Percentiles rank a stretch among this genome's conserved stretches.
phyloP scores from a whole-genome alignment of 306 rosid species.

The Malus sieversii region DNA sequence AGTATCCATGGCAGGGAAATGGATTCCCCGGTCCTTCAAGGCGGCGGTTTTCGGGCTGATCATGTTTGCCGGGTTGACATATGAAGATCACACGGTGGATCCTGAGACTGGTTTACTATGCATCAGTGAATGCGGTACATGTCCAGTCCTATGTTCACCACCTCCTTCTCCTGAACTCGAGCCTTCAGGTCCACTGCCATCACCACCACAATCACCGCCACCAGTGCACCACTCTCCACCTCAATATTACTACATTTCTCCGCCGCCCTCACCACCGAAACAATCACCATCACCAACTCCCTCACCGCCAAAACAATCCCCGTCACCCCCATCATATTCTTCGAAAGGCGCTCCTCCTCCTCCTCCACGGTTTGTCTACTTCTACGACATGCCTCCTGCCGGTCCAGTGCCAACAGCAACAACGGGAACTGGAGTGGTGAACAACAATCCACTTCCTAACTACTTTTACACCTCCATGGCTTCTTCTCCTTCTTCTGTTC shows the following conservation, averaged over 20 bases:
- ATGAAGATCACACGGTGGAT: constrained; percentile 21
- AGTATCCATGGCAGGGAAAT: constrained; percentile 6
- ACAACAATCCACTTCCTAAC: constrained; percentile 48
- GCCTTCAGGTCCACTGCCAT: constrained; percentile 30
- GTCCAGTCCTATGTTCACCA: constrained; percentile 68
- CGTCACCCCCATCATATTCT: constrained; percentile 23
- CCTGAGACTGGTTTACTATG: constrained; percentile 39
- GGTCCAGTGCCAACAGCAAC: constrained; percentile 32
- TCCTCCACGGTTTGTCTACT: constrained; percentile 37
- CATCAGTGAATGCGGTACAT: constrained; percentile 66
- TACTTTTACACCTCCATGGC: constrained; percentile 46
- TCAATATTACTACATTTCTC: constrained; percentile 2
- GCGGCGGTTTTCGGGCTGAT: constrained; percentile 28
- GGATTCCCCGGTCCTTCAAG: constrained; percentile 23
- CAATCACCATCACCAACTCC: constrained; percentile 11
- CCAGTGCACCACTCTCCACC: constrained; percentile 9
- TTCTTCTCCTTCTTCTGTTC: constrained; percentile 24
- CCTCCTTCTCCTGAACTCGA: constrained; percentile 54
- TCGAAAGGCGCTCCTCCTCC: constrained; percentile 35
- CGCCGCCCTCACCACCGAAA: constrained; percentile 6
- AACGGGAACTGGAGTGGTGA: constrained; percentile 34
- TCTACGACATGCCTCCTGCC: constrained; percentile 31
- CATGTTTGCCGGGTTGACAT: constrained; percentile 21
- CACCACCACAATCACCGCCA: constrained; percentile 22
- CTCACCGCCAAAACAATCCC: neutral